phyloP scores from a whole-genome alignment of 2,329 filamentous ascomycete genomes.

The Sporothrix inflata region DNA sequence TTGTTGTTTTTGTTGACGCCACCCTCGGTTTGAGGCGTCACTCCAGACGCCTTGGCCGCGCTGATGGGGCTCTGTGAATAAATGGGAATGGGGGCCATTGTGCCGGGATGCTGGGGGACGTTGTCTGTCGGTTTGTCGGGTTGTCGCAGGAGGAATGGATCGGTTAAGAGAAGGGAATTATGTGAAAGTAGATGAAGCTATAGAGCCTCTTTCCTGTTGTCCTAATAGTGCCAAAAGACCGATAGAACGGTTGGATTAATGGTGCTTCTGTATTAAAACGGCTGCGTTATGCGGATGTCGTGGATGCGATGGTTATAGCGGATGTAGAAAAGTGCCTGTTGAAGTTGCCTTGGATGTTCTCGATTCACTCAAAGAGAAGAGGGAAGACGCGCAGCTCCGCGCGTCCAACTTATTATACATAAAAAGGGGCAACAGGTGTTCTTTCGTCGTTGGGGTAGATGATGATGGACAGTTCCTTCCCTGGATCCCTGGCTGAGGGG shows the following conservation, averaged over 20 bases:
- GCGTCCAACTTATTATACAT: neutral
- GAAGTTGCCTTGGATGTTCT: neutral
- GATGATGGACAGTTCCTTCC: conserved; percentile 9
- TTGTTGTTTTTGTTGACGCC: conserved; percentile 31
- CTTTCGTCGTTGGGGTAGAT: conserved; percentile 6
- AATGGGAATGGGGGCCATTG: conserved; percentile 65
- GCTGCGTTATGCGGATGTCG: neutral
- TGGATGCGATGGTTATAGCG: neutral
- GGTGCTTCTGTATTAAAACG: neutral
- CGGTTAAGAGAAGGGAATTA: neutral
- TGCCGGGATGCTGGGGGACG: neutral
- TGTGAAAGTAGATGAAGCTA: neutral
- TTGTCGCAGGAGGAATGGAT: neutral
- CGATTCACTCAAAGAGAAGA: neutral
- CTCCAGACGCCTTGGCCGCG: conserved; percentile 56
- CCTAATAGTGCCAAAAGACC: neutral
- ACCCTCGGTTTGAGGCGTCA: conserved; percentile 50
- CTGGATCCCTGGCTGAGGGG: conserved; percentile 7
- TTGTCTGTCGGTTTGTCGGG: neutral
- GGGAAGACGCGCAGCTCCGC: neutral
- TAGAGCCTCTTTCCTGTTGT: neutral
- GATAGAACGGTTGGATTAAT: neutral
- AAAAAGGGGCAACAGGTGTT: neutral
- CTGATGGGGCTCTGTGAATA: conserved; percentile 63
- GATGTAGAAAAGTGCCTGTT: neutral